A percentile compares a stretch with the other conserved stretches of the same genome.
phyloP scores from a whole-genome alignment of 352 stramenopile genomes.

The Globisporangium lucens region DNA sequence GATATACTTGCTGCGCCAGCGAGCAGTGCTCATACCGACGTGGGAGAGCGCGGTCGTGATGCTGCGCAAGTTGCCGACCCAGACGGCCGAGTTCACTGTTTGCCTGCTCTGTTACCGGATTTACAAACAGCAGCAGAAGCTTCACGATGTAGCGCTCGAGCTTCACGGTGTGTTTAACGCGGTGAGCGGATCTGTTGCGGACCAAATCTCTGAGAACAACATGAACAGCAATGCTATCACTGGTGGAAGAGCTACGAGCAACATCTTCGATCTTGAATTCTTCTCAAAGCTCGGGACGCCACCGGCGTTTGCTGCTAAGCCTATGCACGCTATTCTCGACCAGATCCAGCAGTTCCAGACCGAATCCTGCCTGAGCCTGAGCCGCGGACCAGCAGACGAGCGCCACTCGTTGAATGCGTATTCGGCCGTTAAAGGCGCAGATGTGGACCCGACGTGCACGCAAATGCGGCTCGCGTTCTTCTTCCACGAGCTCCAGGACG shows the following conservation, averaged over 20 bases:
- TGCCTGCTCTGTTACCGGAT: conserved; percentile 77
- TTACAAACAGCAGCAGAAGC: conserved; percentile 64
- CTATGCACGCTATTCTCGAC: conserved; percentile 7
- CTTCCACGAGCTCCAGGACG: conserved; percentile 84
- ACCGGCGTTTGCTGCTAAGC: background rate
- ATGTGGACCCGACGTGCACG: conserved; percentile 70
- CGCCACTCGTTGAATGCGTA: conserved; percentile 17
- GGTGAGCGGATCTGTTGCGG: background rate
- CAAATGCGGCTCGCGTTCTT: conserved; percentile 75
- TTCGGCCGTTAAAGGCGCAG: conserved; percentile 24
- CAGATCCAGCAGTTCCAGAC: conserved; percentile 17
- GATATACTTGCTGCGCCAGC: conserved; percentile 63
- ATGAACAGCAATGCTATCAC: background rate
- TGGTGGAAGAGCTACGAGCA: conserved; percentile 4
- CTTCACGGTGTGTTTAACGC: conserved; percentile 28
- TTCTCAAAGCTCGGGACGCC: background rate
- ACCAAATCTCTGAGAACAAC: background rate
- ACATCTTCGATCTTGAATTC: conserved; percentile 21
- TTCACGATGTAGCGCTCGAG: conserved; percentile 45
- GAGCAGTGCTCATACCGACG: conserved; percentile 38
- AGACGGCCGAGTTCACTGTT: conserved; percentile 51
- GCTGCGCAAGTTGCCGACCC: conserved; percentile 30
- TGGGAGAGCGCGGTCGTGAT: conserved; percentile 64
- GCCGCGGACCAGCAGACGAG: conserved; percentile 13
- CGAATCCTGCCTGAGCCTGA: conserved; percentile 16